phyloP scores from a whole-genome alignment of 345 rosid species.

The Mercurialis annua region DNA sequence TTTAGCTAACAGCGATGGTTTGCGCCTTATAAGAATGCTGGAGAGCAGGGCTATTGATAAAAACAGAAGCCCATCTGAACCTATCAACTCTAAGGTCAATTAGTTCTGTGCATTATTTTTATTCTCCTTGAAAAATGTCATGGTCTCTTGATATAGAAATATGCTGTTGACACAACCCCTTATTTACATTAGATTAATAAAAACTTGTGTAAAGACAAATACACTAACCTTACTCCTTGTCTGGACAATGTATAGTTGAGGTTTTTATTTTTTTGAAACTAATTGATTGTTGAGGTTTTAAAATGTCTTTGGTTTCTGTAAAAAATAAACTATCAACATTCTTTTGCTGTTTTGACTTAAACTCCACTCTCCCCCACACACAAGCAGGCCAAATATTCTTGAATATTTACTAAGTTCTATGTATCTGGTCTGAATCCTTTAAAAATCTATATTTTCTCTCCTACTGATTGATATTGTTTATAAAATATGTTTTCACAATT shows the following conservation, averaged over 20 bases:
- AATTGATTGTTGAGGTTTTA: background rate
- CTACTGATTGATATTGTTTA: background rate
- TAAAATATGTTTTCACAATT: background rate
- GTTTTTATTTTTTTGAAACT: too few relatives aligned
- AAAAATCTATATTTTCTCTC: too few relatives aligned
- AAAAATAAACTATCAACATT: background rate
- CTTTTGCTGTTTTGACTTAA: background rate
- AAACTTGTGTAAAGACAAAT: background rate
- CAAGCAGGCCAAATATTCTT: background rate
- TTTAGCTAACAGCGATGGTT: conserved; percentile 48
- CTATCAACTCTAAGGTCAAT: conserved; percentile 45
- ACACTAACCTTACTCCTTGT: background rate
- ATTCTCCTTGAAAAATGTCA: background rate
- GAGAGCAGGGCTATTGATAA: conserved; percentile 43
- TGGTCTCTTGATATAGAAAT: background rate
- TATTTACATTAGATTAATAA: background rate
- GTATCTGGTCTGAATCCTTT: too few relatives aligned
- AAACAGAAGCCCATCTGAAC: conserved; percentile 39
- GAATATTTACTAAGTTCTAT: background rate
- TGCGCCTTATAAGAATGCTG: conserved; percentile 38
- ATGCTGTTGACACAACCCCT: background rate
- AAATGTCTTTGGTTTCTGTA: background rate
- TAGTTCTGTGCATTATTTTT: conserved; percentile 3
- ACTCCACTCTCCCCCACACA: background rate
- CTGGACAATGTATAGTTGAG: background rate